These are phyloP conservation scores for Nannochloropsis salina DNA, from an alignment of 108 stramenopile genomes.

Conservation along the genomic window DNA sequence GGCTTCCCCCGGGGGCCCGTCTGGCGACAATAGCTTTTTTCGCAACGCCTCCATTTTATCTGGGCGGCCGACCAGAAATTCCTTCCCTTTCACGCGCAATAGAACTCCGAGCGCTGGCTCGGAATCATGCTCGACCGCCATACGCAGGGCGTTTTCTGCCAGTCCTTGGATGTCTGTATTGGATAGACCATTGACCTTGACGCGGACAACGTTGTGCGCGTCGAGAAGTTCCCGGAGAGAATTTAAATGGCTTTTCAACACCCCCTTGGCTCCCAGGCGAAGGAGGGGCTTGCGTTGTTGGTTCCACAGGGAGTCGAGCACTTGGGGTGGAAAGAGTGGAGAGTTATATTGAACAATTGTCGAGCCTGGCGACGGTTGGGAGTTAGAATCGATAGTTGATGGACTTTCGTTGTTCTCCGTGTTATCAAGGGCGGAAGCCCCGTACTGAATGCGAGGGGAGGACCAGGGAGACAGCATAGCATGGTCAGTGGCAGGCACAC, in stretches of 20 bases:
- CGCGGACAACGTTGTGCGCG: not conserved
- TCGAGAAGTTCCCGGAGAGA: not conserved
- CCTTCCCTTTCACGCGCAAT: not conserved
- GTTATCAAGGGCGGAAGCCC: not conserved
- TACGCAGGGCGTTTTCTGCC: not conserved
- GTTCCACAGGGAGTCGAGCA: not conserved
- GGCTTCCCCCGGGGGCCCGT: not conserved
- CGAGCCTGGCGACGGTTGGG: not conserved
- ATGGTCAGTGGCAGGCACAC: not conserved
- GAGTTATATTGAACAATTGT: not conserved
- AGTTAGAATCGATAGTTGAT: not conserved
- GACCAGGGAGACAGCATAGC: no score
- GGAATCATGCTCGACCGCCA: not conserved
- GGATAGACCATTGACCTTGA: not conserved
- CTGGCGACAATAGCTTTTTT: not conserved
- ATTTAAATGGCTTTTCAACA: not conserved
- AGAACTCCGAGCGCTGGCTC: not conserved
- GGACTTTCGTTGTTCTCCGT: not conserved
- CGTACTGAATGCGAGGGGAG: not conserved
- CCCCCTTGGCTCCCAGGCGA: not conserved
- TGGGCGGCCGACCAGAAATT: not conserved
- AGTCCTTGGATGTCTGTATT: not conserved
- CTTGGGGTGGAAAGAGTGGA: not conserved
- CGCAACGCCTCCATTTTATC: not conserved
- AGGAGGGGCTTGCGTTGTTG: conserved; percentile 6